Evolutionary conservation across 768 basidiomycete genomes (phyloP).

Genomic region (Piloderma croceum): DNA sequence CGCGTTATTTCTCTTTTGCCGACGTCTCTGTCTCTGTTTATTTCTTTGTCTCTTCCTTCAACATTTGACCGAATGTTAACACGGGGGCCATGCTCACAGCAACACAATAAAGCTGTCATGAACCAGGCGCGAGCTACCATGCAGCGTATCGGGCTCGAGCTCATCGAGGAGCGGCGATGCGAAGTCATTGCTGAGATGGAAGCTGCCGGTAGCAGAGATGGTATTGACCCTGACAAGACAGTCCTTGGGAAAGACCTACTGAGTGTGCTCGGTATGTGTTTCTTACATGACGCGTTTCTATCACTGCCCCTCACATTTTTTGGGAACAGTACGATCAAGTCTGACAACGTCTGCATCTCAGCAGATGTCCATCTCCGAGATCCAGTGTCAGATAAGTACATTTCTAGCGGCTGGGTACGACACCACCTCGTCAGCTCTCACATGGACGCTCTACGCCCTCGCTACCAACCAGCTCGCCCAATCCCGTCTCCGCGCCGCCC

Average conservation of each 20-base stretch:
- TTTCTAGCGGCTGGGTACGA: slow-evolving; percentile 66
- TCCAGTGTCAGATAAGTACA: slow-evolving; percentile 57
- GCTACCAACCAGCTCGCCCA: slow-evolving; percentile 43
- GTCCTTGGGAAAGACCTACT: slow-evolving; percentile 47
- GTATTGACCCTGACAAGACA: slow-evolving; percentile 26
- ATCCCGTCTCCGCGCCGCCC: slow-evolving; percentile 39
- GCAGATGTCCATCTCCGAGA: slow-evolving; percentile 52
- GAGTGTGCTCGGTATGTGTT: slow-evolving; percentile 44
- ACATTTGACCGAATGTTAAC: too few relatives aligned
- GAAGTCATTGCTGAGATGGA: slow-evolving; percentile 27
- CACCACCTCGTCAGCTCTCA: slow-evolving; percentile 50
- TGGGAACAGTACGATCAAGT: slow-evolving; percentile 52
- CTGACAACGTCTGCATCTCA: slow-evolving; percentile 36
- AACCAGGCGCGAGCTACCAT: slow-evolving; percentile 40
- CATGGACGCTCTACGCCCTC: slow-evolving; percentile 61
- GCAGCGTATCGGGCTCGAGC: slow-evolving; percentile 45
- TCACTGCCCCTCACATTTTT: slow-evolving; percentile 4
- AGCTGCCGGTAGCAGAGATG: slow-evolving; percentile 12
- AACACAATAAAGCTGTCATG: slow-evolving; percentile 41
- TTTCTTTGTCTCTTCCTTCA: slow-evolving; percentile 3
- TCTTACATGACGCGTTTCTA: not conserved
- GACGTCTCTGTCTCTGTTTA: slow-evolving; percentile 1
- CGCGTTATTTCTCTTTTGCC: not conserved
- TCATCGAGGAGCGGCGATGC: slow-evolving; percentile 46
- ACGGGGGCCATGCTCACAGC: slow-evolving; percentile 31